These are phyloP conservation scores for Marvania coccoides DNA, from an alignment of 139 green algal species.

Conservation along the genomic window DNA sequence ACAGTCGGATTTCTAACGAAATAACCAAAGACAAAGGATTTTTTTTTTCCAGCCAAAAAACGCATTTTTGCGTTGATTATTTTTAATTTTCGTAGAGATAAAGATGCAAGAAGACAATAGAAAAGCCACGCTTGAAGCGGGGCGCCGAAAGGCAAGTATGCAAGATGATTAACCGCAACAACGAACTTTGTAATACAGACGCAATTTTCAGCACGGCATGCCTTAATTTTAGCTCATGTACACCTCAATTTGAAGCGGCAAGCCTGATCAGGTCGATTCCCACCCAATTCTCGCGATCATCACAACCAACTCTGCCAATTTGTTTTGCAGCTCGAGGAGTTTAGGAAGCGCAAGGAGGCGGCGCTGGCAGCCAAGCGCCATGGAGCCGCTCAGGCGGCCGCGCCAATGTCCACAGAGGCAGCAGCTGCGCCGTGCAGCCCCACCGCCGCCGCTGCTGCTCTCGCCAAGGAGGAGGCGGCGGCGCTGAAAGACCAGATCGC, in stretches of 20 bases:
- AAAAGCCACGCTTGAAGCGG: neutral
- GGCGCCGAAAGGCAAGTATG: neutral
- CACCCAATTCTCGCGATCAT: neutral
- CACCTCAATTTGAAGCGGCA: no score
- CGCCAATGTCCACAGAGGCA: neutral
- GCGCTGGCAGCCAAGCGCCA: neutral
- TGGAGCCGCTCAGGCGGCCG: neutral
- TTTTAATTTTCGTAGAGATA: neutral
- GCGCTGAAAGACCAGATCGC: constrained; percentile 2
- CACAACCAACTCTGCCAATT: neutral
- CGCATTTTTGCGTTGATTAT: no score
- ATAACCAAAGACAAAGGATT: no score
- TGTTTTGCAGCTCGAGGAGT: constrained; percentile 11
- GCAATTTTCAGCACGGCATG: no score
- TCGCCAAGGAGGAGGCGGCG: neutral
- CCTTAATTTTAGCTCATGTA: no score
- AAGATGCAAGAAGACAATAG: neutral
- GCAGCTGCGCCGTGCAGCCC: neutral
- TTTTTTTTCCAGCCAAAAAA: no score
- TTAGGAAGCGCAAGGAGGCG: neutral
- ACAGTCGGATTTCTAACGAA: no score
- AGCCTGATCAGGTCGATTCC: constrained; percentile 1
- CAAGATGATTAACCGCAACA: neutral
- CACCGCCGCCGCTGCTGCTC: neutral
- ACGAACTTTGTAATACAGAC: no score